Conservation (phyloP, 148 eudicot species). For the Tetragonia tetragonoides region DNA sequence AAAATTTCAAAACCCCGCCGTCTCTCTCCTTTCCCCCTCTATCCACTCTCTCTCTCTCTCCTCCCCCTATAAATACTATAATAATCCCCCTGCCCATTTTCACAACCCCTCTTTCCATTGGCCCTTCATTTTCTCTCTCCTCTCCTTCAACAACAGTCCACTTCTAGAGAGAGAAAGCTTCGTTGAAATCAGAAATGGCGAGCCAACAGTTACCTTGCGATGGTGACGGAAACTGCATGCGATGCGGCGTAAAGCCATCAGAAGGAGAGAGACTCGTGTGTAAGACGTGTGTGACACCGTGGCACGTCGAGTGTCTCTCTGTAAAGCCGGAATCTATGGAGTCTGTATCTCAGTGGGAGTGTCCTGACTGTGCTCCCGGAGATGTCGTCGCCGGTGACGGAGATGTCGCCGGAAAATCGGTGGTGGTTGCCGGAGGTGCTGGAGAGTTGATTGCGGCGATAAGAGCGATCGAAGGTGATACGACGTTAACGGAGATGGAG, state of each 20-base stretch:
- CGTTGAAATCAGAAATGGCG: conserved; percentile 24
- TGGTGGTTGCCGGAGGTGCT: not conserved
- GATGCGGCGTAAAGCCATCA: conserved; percentile 48
- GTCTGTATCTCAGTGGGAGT: conserved; percentile 46
- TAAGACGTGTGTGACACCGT: conserved; percentile 66
- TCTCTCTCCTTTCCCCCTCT: conserved; percentile 13
- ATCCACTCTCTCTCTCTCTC: not conserved
- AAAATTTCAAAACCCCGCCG: conserved; percentile 42
- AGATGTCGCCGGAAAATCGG: not conserved
- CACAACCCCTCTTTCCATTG: not conserved
- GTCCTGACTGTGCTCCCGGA: conserved; percentile 64
- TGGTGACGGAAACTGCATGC: conserved; percentile 73
- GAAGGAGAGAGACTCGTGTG: conserved; percentile 48
- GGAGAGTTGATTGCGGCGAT: conserved; percentile 48
- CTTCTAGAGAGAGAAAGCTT: not conserved
- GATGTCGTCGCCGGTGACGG: conserved; percentile 11
- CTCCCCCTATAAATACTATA: not conserved
- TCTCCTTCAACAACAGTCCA: not conserved
- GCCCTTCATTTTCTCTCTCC: conserved; percentile 12
- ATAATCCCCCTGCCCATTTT: not conserved
- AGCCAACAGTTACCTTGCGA: conserved; percentile 56
- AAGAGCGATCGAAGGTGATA: conserved; percentile 62
- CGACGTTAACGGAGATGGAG: conserved; percentile 49
- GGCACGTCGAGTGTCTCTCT: conserved; percentile 69
- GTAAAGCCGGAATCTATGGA: conserved; percentile 43